Conservation (phyloP, 148 eudicot species). For the Vaccinium corymbosum region DNA sequence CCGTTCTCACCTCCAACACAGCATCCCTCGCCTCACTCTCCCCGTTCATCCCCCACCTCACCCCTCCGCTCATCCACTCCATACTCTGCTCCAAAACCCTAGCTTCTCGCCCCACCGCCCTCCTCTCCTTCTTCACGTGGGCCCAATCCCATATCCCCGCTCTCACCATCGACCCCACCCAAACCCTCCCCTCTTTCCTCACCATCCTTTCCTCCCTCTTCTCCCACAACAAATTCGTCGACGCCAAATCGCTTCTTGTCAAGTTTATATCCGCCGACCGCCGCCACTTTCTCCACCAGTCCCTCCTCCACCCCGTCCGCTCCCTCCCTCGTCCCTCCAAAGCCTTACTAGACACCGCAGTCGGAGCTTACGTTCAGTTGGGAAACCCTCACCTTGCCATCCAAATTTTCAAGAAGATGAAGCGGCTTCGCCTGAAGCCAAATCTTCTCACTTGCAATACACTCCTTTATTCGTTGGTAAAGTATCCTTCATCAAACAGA, state of each 20-base stretch:
- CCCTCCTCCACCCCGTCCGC: constrained; percentile 50
- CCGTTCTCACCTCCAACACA: neutral
- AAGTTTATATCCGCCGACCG: constrained; percentile 46
- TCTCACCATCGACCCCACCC: constrained; percentile 11
- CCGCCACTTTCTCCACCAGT: constrained; percentile 41
- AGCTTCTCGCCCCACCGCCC: constrained; percentile 33
- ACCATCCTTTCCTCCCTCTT: constrained; percentile 45
- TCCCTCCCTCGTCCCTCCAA: constrained; percentile 34
- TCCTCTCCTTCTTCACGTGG: constrained; percentile 45
- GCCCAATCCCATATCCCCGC: constrained; percentile 17
- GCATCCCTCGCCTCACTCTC: neutral
- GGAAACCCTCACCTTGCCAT: constrained; percentile 57
- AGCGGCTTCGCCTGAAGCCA: constrained; percentile 40
- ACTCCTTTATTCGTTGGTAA: constrained; percentile 55
- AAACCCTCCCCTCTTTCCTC: constrained; percentile 39
- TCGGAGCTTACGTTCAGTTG: constrained; percentile 50
- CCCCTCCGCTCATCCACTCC: constrained; percentile 22
- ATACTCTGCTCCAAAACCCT: constrained; percentile 26
- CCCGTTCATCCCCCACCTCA: constrained; percentile 16
- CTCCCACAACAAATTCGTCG: constrained; percentile 49
- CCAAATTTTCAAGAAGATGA: constrained; percentile 67
- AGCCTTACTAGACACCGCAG: constrained; percentile 54
- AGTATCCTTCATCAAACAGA: constrained; percentile 36
- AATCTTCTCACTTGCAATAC: constrained; percentile 59
- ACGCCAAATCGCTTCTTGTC: constrained; percentile 52